A percentile compares a stretch with the other conserved stretches of the same genome.
Evolutionary conservation across 129 eudicot species (phyloP).

Genomic region (Flaveria brownii): DNA sequence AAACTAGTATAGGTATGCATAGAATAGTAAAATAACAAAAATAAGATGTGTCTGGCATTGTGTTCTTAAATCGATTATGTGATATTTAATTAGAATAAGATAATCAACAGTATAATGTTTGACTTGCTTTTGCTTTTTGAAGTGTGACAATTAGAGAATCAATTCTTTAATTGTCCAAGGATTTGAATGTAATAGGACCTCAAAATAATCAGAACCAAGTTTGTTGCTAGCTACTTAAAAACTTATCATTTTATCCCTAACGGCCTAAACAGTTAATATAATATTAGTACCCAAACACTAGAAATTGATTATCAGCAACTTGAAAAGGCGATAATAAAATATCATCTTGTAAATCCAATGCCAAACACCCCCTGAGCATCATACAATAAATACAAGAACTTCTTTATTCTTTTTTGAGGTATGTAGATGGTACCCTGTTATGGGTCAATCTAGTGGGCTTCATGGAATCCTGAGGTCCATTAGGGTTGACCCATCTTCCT

Average conservation of each 20-base stretch:
- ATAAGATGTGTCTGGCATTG: conserved; percentile 3
- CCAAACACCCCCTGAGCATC: neutral
- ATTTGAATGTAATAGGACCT: neutral
- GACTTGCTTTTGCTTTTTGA: neutral
- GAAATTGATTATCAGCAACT: neutral
- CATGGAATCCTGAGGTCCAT: neutral
- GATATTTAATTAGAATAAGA: conserved; percentile 11
- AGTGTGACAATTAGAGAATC: neutral
- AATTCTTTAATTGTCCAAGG: neutral
- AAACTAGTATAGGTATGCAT: neutral
- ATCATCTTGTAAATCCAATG: neutral
- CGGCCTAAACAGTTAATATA: neutral
- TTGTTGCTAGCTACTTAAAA: neutral
- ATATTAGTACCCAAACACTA: neutral
- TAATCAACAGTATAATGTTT: neutral
- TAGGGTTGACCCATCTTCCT: neutral
- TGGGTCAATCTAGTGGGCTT: neutral
- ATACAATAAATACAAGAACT: neutral
- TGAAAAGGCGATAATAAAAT: neutral
- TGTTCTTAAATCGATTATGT: neutral
- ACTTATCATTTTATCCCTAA: neutral
- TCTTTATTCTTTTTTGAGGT: neutral
- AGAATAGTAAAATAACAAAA: neutral
- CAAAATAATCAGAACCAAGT: neutral
- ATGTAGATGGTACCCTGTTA: neutral